Conservation (phyloP, 257 asterid species). For the Eustoma russellianum region DNA sequence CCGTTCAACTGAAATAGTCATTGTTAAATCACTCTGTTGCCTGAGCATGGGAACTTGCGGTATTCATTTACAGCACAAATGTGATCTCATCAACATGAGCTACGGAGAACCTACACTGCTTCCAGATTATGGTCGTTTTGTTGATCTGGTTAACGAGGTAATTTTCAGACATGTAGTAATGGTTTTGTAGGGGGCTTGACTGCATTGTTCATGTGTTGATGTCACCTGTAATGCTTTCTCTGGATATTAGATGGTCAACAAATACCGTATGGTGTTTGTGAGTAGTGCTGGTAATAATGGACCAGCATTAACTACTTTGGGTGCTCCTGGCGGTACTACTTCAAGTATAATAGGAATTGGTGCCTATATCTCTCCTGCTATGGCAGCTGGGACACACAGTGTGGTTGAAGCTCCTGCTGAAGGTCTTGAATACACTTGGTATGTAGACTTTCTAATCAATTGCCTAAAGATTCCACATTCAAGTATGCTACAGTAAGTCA, state of each 20-base stretch:
- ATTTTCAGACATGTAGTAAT: slow-evolving; percentile 8
- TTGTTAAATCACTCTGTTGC: slow-evolving; percentile 4
- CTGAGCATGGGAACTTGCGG: slow-evolving; percentile 8
- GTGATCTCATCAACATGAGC: slow-evolving; percentile 97
- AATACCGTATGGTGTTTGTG: slow-evolving; percentile 70
- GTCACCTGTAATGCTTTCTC: background rate
- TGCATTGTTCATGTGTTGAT: background rate
- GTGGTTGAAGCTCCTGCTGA: slow-evolving; percentile 88
- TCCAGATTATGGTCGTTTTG: slow-evolving; percentile 97
- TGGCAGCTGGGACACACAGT: slow-evolving; percentile 96
- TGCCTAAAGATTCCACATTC: slow-evolving; percentile 1
- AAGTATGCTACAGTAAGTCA: slow-evolving; percentile 18
- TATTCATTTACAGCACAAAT: slow-evolving; percentile 64
- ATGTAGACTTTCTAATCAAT: slow-evolving; percentile 8
- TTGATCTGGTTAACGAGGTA: slow-evolving; percentile 93
- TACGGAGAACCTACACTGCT: slow-evolving; percentile 86
- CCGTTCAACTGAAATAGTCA: background rate
- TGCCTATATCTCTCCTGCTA: slow-evolving; percentile 94
- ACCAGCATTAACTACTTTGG: slow-evolving; percentile 93
- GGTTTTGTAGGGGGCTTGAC: background rate
- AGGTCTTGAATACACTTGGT: slow-evolving; percentile 99
- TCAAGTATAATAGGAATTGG: slow-evolving; percentile 97
- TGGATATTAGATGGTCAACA: slow-evolving; percentile 65
- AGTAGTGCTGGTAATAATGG: slow-evolving; percentile 97
- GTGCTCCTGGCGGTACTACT: slow-evolving; percentile 99